Evolutionary conservation across 2,329 filamentous ascomycete genomes (phyloP), one percentile per base, ranked within the genome.

Genomic region (Cercospora sp.): DNA sequence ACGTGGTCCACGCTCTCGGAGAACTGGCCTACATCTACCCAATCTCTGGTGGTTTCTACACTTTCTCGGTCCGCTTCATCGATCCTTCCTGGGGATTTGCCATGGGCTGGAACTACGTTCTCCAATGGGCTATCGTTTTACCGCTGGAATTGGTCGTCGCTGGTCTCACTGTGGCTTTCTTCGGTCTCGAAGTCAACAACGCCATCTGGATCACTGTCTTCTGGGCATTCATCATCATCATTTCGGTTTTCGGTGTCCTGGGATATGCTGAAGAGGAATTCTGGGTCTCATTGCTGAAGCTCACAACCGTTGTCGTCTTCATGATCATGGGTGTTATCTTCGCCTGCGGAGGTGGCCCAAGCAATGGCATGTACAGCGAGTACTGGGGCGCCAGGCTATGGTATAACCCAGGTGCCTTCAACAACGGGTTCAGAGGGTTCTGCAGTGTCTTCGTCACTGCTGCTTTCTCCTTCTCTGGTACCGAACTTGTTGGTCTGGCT

Each of bases 401-500:
- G 75, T 70, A 73, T 51, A 64, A 76, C 53, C 75, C 75, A 3
- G 74, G 75, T 28, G 77, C 76, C 13, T 85, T 85, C 76, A 71
- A 75, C 60, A 82, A 89, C 74, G 87, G 87, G 5, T 89, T 90
- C 81, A 85, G 88, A 77, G 88, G 88, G 40, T 85, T 89, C 74
- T 89, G 87, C 77, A 83, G 83, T 67, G 86, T 89, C 59, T 89
- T 89, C 74, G 86, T 89, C 67, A 89, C 87, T 31, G 87, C 87
- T 36, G 85, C 87, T 3, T 89, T 89, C 72, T 82, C 87, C 59
- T 89, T 88, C 77, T 83, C 84, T 51, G 87, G 88, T 70, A 89
- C 87, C 26, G 88, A 89, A 77, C 79, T 89, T 16, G 70, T 73
- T 26, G 91, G 91, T 63, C 86, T 94, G 13, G 90, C 91, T 3